Conservation (phyloP, 2,329 filamentous ascomycete species). For the Penicillium oxalicum region DNA sequence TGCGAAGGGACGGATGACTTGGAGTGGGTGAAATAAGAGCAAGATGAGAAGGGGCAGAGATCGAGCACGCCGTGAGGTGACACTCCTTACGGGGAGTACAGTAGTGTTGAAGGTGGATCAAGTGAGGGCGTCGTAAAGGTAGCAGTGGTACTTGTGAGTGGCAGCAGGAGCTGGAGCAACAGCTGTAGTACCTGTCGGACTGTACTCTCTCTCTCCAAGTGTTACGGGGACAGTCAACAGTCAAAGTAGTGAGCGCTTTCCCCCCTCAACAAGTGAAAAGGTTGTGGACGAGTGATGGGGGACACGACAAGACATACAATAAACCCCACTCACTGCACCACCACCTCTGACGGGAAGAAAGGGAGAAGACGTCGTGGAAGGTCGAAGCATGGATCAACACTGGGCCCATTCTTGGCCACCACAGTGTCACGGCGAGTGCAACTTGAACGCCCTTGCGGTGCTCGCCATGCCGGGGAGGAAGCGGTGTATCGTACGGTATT, state of each 20-base stretch:
- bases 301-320: no score
- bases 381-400: slow-evolving; percentile 23
- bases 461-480: slow-evolving; percentile 12
- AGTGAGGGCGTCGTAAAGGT: slow-evolving; percentile 11
- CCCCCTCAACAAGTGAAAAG: no score
- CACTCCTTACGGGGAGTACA: slow-evolving; percentile 13
- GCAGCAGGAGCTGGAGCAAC: slow-evolving; percentile 12
- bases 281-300: no score
- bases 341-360: background rate
- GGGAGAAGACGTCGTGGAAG: slow-evolving; percentile 1
- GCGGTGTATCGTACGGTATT: slow-evolving; percentile 13
- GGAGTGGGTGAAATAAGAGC: background rate
- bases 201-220: no score
- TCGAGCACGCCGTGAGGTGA: slow-evolving; percentile 12
- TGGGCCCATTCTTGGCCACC: slow-evolving; percentile 21
- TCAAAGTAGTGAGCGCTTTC: no score
- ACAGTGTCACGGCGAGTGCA: slow-evolving; percentile 21
- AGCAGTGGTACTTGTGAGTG: slow-evolving; percentile 13
- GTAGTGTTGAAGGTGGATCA: slow-evolving; percentile 18
- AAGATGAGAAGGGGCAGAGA: slow-evolving; percentile 9
- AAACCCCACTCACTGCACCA: no score
- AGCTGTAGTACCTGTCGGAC: slow-evolving; percentile 6
- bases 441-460: slow-evolving; percentile 22
- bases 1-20: slow-evolving; percentile 11
- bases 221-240: no score